These are phyloP conservation scores for Plasmodium reichenowi DNA, from an alignment of 169 alveolate genomes.

Conservation along the genomic window DNA sequence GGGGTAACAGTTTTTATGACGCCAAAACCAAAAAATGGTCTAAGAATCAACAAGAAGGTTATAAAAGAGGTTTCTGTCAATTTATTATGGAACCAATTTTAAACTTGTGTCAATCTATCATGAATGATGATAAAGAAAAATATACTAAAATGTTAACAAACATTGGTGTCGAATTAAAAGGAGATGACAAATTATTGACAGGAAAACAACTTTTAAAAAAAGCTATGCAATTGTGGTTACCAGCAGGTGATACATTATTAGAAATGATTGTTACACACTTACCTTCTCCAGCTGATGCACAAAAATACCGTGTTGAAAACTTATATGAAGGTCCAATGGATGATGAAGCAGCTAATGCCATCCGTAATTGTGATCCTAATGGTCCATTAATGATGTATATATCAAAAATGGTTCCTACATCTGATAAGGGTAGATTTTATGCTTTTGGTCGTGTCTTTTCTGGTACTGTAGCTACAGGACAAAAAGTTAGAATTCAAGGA, in stretches of 20 bases:
- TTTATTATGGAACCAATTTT: constrained; percentile 99
- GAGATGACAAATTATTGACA: constrained; percentile 95
- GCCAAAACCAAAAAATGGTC: constrained; percentile 97
- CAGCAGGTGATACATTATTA: constrained; percentile 98
- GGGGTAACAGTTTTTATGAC: constrained; percentile 99
- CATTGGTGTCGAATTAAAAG: constrained; percentile 94
- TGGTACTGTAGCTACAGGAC: constrained; percentile 99
- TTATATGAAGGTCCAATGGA: constrained; percentile 99
- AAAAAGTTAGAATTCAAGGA: constrained; percentile 99
- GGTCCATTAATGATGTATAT: constrained; percentile 99
- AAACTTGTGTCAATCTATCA: constrained; percentile 93
- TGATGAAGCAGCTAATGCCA: constrained; percentile 97
- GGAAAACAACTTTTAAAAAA: constrained; percentile 98
- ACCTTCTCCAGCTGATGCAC: constrained; percentile 99
- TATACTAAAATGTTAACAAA: constrained; percentile 93
- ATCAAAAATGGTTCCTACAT: constrained; percentile 99
- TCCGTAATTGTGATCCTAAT: constrained; percentile 97
- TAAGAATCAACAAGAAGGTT: constrained; percentile 87
- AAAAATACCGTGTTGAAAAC: constrained; percentile 98
- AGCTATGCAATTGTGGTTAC: constrained; percentile 99
- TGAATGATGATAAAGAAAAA: constrained; percentile 96
- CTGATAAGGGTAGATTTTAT: constrained; percentile 99
- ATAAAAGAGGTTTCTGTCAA: constrained; percentile 97
- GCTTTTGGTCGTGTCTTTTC: constrained; percentile 99
- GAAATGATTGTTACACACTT: constrained; percentile 98